These are phyloP conservation scores for Otatea glauca DNA, from an alignment of 176 grass and related monocot genomes.

Conservation along the genomic window DNA sequence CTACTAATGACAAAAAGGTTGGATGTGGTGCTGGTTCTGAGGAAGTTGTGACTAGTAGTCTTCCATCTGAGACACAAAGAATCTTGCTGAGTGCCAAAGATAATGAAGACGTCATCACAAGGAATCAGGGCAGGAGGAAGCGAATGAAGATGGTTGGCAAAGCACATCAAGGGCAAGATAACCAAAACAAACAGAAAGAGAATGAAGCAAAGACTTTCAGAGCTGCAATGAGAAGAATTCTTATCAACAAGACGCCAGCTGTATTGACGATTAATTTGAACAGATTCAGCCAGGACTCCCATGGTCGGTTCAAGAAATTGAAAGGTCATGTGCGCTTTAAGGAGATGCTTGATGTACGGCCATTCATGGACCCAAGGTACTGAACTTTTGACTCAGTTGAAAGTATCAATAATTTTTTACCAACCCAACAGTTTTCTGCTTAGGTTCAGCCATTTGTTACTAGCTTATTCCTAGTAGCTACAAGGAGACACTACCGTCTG, in stretches of 20 bases:
- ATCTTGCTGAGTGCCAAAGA: conserved; percentile 35
- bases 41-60: conserved; percentile 45
- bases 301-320: conserved; percentile 81
- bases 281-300: conserved; percentile 85
- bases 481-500: not conserved
- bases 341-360: conserved; percentile 79
- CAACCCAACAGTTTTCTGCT: not conserved
- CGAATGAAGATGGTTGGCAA: conserved; percentile 54
- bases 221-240: conserved; percentile 86
- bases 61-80: conserved; percentile 51
- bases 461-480: conserved; percentile 22
- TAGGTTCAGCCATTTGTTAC: not conserved
- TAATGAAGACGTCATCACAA: conserved; percentile 46
- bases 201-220: conserved; percentile 68
- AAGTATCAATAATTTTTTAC: not conserved
- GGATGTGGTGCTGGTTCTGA: conserved; percentile 45
- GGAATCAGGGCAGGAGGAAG: conserved; percentile 47
- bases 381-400: conserved; percentile 3
- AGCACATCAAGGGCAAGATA: conserved; percentile 43
- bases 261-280: conserved; percentile 90
- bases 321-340: conserved; percentile 85
- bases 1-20: conserved; percentile 41
- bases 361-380: conserved; percentile 84
- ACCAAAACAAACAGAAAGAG: conserved; percentile 48
- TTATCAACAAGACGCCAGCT: conserved; percentile 74